Evolutionary conservation across 139 green algal genomes (phyloP), one percentile per base, ranked within the genome.

Genomic region (Nannochloris sp.): DNA sequence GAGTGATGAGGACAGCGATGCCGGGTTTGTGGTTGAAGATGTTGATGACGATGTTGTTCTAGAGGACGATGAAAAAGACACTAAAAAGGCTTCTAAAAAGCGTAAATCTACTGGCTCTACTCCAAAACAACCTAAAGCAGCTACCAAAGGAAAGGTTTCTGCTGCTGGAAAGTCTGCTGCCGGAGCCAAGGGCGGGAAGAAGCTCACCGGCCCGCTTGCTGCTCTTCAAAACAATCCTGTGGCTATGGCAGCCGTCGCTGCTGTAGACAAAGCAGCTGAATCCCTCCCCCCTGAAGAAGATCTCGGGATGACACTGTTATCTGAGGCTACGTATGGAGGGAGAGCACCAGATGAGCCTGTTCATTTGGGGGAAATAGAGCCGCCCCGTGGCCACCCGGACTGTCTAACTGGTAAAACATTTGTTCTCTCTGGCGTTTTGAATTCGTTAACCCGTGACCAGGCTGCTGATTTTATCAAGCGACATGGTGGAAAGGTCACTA

Each of bases 341-440:
- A 27, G 62, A 4, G 54, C 73, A 3, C 44, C 70, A 3, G 73
- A 80, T 53, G 70, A 80, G 27, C 73, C 73, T 6, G 42, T 54
- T 3, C 36, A 69, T 27, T 25, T 34, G 3, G 68, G 70, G n/a
- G 8, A 19, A 5, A 76, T 68, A 54, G 61, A 92, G 83, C 29
- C 65, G 3, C 90, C 90, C 0, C 37, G 57, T 25, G 92, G 90
- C 13, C 86, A 95, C 61, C 85, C 90, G 25, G 87, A 96, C 59
- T 88, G 79, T 67, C 78, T 99, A 24, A 80, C 70, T 0, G 86
- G 83, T 47, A 77, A 89, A 56, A 94, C 87, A 7, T 96, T 99
- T 82, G 93, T 97, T 55, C 82, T 99, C 57, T 88, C 70, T 0
- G 90, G 90, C 1, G 71, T 87, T 35, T 74, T 95, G 78, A 80